Base-by-base conservation (phyloP, 768 basidiomycete species). In the Coprinopsis sp. region DNA sequence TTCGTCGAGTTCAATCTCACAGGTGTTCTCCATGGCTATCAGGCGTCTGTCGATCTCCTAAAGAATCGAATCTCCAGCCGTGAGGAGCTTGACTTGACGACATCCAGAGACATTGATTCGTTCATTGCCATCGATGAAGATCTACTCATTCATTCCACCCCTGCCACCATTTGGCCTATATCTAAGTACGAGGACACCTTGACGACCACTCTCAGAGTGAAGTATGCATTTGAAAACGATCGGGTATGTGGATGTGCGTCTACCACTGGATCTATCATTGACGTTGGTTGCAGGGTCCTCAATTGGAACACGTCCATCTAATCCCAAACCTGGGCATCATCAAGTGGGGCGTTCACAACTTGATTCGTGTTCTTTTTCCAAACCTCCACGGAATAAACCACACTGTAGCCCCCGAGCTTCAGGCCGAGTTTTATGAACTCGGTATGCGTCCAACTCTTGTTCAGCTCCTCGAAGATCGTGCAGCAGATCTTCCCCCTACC, bases 311-410 rank as follows among this genome's bases (percentile, higher is more conserved):
- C 22, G n/a, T 34, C 4, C 37, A 48, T 21, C 19, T 19, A 12
- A 48, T 48, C 7, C 46, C 46, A 6, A 40, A 48, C 27, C 5
- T 33, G 16, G 13, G n/a, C 11, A 8, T 48, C 10, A 39, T 16
- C 11, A 48, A 37, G 11, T 48, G 24, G 19, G 30, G 30, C 2
- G 11, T 22, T 11, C 37, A 31, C 21, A 40, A 22, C 46, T 12
- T 25, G 10, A 37, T 41, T 7, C 24, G 24, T 4, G 16, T 48
- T 6, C 4, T 40, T 18, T 40, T 48, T 19, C 46, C 39, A 21
- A 23, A 22, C 10, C 38, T 41, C 14, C 19, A 21, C 16, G 18
- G 27, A 3, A 6, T 6, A 4, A 33, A 23, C 16, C 47, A 22
- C 2, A 16, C n/a, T 8, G 7, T 5, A 2, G 13, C 4, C 33